Conservation (phyloP, 495 filamentous ascomycete species). For the Neurospora sp. region DNA sequence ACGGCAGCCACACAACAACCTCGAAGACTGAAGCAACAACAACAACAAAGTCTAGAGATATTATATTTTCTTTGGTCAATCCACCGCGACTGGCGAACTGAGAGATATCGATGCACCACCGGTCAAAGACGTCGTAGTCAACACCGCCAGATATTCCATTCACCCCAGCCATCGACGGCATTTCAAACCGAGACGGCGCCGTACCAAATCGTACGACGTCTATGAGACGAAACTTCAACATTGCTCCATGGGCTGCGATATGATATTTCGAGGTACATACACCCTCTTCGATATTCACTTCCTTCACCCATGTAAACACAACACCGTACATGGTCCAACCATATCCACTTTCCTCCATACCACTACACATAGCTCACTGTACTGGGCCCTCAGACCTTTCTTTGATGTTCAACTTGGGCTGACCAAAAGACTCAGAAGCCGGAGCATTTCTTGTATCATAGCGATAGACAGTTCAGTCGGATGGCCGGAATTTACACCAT, state of each 20-base stretch:
- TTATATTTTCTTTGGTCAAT: background rate
- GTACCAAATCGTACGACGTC: background rate
- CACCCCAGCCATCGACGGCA: background rate
- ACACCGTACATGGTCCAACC: background rate
- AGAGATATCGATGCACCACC: background rate
- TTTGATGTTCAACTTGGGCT: background rate
- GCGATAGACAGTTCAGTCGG: background rate
- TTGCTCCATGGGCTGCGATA: background rate
- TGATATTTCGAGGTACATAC: background rate
- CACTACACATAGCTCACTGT: background rate
- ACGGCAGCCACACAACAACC: background rate
- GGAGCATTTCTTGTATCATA: background rate
- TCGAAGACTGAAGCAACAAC: background rate
- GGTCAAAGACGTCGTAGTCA: background rate
- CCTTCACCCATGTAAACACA: background rate
- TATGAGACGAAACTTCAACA: slow-evolving; percentile 1
- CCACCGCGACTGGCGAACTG: background rate
- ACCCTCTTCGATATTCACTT: background rate
- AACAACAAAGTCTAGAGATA: background rate
- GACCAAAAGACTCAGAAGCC: background rate
- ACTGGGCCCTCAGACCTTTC: background rate
- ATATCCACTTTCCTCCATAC: background rate
- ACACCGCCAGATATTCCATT: background rate
- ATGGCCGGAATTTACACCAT: background rate
- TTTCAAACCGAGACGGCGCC: background rate